Base-by-base conservation (phyloP, 176 grass and related monocot genomes). In the Raddia guianensis region DNA sequence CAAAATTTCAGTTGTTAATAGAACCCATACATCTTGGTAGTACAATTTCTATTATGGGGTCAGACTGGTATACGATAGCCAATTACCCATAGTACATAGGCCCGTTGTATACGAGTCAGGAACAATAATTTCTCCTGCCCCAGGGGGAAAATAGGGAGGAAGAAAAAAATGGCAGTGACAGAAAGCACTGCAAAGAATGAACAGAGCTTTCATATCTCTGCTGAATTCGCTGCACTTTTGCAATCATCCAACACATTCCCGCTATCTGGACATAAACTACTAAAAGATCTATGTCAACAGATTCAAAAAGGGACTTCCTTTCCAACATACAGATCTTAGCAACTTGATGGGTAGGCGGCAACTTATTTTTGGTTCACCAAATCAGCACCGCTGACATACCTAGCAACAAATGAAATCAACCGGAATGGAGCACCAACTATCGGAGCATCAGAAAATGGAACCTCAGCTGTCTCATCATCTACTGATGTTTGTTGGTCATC, bases 401-500 rank as follows among this genome's bases (percentile, higher is more conserved):
- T 95, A 65, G 96, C 90, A 66, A 98, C 77, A 73, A 98, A 98
- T 65, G 96, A 98, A 72, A 98, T 91, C 74, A 95, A 82, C 51
- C 96, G 84, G 81, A 98, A 95, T 1, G 96, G 92, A 6, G 95
- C 95, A 12, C 95, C 95, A 21, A 89, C 90, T 7, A 98, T 90
- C 12, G 96, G 92, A 32, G 96, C 96, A 21, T 99, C 96, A 15
- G 92, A 79, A 8, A 99, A 78, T 45, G 96, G 88, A 85, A 93
- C 68, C 57, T 81, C 72, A 57, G 46, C 69, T 75, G 50, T 61
- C 65, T 89, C 81, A 68, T 72, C 60, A 15, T 74, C 60, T 83
- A 18, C 78, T 18, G 58, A 35, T 34, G 65, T 53, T 12, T 66
- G 19, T 9, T 40, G 57, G 44, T 54, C 37, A 53, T 91, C 92